These are phyloP conservation scores for Stephania japonica DNA, from an alignment of 164 flowering plant genomes.

Conservation along the genomic window DNA sequence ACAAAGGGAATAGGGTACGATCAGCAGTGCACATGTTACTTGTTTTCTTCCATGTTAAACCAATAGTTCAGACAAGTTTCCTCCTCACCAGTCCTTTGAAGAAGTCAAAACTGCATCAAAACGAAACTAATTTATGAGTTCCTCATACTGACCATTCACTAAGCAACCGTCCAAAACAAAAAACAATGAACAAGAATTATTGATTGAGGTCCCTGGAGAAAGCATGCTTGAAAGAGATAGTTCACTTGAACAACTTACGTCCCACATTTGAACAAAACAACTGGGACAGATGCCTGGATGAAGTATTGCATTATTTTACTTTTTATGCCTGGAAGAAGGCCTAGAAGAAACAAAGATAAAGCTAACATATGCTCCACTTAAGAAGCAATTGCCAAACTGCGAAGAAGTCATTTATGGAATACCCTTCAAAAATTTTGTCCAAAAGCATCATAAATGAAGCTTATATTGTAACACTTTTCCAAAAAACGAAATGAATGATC, in stretches of 20 bases:
- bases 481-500: too few species aligned
- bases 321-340: too few species aligned
- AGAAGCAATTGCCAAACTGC: too few species aligned
- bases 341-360: too few species aligned
- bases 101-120: conserved; percentile 65
- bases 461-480: too few species aligned
- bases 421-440: too few species aligned
- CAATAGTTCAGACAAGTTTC: conserved; percentile 37
- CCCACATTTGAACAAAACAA: not conserved
- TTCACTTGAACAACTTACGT: not conserved
- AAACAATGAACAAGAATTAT: not conserved
- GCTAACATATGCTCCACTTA: too few species aligned
- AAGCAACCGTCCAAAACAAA: not conserved
- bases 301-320: not conserved
- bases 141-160: not conserved
- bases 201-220: not conserved
- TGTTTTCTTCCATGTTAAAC: not conserved
- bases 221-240: not conserved
- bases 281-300: not conserved
- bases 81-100: conserved; percentile 67
- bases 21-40: not conserved
- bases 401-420: too few species aligned
- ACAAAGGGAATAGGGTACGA: not conserved
- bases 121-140: not conserved
- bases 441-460: too few species aligned